Conservation (phyloP, 108 stramenopile genomes). For the Pseudonitzschia multistriata region DNA sequence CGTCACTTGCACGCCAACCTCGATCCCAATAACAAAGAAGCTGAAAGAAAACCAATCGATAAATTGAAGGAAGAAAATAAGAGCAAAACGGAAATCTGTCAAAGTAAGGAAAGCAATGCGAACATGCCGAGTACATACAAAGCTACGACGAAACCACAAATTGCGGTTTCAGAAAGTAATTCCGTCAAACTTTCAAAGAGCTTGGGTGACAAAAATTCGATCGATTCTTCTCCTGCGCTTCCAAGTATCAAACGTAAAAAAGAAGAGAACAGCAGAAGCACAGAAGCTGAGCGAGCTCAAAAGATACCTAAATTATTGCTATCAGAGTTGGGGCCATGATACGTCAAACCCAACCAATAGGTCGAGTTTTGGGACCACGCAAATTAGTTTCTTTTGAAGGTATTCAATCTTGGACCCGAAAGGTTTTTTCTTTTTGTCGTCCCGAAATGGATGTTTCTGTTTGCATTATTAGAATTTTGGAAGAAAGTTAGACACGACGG, state of each 20-base stretch:
- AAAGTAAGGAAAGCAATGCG: slow-evolving; percentile 5
- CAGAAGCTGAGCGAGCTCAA: background rate
- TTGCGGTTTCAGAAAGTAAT: background rate
- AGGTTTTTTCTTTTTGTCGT: background rate
- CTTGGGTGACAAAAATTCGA: background rate
- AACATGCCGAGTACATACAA: background rate
- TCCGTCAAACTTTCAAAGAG: background rate
- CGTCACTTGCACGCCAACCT: slow-evolving; percentile 13
- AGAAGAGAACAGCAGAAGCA: background rate
- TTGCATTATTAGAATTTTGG: background rate
- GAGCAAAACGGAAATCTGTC: background rate
- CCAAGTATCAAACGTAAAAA: background rate
- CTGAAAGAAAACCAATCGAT: background rate
- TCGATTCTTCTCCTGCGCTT: background rate
- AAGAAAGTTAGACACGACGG: background rate
- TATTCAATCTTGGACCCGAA: background rate
- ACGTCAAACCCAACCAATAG: background rate
- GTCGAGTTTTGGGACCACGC: background rate
- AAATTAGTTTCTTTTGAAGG: background rate
- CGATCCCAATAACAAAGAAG: slow-evolving; percentile 3
- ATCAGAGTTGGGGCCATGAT: background rate
- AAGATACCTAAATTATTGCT: background rate
- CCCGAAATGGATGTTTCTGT: background rate
- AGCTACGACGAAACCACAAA: background rate
- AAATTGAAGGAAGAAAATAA: slow-evolving; percentile 14